Percentiles rank a stretch among this genome's conserved stretches.
These are phyloP conservation scores for Salvia rosmarinus DNA, from an alignment of 257 asterid species.

Conservation along the genomic window DNA sequence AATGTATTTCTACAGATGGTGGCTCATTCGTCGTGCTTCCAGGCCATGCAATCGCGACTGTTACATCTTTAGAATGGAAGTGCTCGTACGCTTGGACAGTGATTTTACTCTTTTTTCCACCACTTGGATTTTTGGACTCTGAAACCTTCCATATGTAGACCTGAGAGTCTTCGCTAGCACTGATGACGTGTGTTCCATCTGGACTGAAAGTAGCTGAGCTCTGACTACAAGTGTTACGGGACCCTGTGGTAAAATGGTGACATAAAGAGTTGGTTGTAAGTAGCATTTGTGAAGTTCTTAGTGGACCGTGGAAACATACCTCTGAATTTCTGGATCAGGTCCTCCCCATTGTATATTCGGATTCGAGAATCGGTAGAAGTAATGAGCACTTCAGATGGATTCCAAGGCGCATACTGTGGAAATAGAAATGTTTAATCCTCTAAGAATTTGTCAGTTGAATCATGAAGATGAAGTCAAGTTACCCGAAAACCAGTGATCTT, in stretches of 20 bases:
- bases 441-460: neutral
- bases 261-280: neutral
- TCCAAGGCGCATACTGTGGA: conserved; percentile 71
- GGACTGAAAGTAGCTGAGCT: conserved; percentile 77
- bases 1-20: conserved; percentile 66
- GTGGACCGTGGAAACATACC: conserved; percentile 44
- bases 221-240: conserved; percentile 82
- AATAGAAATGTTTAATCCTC: neutral
- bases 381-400: conserved; percentile 67
- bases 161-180: conserved; percentile 90
- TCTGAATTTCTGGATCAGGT: conserved; percentile 64
- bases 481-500: conserved; percentile 94
- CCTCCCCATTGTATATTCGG: conserved; percentile 67
- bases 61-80: conserved; percentile 78
- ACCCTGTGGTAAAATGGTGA: conserved; percentile 51
- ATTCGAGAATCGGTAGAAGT: conserved; percentile 87
- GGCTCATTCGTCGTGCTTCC: conserved; percentile 57
- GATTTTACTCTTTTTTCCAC: conserved; percentile 46
- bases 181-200: conserved; percentile 70
- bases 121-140: conserved; percentile 44
- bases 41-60: conserved; percentile 86
- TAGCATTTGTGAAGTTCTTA: conserved; percentile 33
- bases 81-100: conserved; percentile 64
- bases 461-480: conserved; percentile 21
- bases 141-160: conserved; percentile 81